These are phyloP conservation scores for Warburgia ugandensis DNA, from an alignment of 164 flowering plant genomes.

Conservation along the genomic window DNA sequence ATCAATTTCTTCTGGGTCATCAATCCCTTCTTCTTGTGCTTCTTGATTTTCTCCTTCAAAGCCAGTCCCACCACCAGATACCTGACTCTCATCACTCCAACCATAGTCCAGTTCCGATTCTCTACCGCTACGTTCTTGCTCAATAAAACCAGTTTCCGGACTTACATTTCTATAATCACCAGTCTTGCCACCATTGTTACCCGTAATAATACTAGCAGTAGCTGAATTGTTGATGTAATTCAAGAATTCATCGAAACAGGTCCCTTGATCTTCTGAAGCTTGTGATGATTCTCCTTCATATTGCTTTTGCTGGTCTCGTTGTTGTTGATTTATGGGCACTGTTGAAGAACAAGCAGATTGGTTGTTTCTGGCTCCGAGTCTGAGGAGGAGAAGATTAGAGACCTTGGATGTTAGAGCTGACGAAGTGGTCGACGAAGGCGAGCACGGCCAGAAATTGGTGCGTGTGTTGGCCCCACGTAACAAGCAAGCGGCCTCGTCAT, in stretches of 20 bases:
- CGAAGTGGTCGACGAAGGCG: constrained; percentile 17
- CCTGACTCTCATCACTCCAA: constrained; percentile 5
- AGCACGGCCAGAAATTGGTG: constrained; percentile 40
- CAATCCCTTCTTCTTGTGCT: constrained; percentile 7
- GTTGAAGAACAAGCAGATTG: constrained; percentile 1
- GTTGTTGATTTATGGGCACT: constrained; percentile 7
- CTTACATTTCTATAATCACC: background rate
- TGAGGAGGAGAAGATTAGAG: constrained; percentile 31
- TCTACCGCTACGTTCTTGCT: background rate
- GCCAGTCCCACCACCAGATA: background rate
- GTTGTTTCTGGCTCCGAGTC: constrained; percentile 37
- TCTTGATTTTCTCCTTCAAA: constrained; percentile 6
- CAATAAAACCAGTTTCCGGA: background rate
- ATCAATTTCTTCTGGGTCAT: constrained; percentile 24
- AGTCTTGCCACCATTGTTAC: background rate
- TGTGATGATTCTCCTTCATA: background rate
- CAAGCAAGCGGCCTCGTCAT: constrained; percentile 47
- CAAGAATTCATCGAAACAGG: constrained; percentile 11
- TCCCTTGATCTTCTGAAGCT: constrained; percentile 3
- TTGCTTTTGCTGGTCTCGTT: constrained; percentile 1
- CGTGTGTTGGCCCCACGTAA: constrained; percentile 44
- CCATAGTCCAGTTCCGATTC: constrained; percentile 9
- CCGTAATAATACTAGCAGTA: background rate
- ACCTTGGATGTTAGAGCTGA: constrained; percentile 41
- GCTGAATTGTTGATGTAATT: constrained; percentile 4